Evolutionary conservation across 345 rosid genomes (phyloP).

Genomic region (Syzygium grande): DNA sequence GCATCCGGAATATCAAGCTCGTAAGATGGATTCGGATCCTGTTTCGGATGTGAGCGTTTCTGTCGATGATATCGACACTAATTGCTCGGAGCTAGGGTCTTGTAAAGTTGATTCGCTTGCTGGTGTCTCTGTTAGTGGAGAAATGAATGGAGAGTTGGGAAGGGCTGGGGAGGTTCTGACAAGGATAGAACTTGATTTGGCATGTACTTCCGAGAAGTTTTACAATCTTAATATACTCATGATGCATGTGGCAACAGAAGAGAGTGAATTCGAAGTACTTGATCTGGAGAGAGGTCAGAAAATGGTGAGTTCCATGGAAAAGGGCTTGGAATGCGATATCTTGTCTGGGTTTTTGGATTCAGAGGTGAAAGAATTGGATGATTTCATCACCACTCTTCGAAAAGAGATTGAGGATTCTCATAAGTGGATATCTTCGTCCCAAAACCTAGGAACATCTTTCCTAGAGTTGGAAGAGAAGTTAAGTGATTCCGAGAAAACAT

Average conservation of each 20-base stretch:
- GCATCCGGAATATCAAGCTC: background rate
- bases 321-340: slow-evolving; percentile 59
- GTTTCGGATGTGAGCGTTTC: slow-evolving; percentile 24
- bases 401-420: slow-evolving; percentile 24
- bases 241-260: slow-evolving; percentile 71
- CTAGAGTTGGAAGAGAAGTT: slow-evolving; percentile 55
- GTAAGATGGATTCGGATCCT: slow-evolving; percentile 35
- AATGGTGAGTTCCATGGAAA: slow-evolving; percentile 29
- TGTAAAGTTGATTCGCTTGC: slow-evolving; percentile 34
- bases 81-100: slow-evolving; percentile 40
- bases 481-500: slow-evolving; percentile 39
- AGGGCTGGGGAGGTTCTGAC: slow-evolving; percentile 39
- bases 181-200: slow-evolving; percentile 61
- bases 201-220: slow-evolving; percentile 68
- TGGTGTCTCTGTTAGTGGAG: slow-evolving; percentile 27
- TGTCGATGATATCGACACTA: slow-evolving; percentile 43
- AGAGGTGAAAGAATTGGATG: slow-evolving; percentile 55
- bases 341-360: slow-evolving; percentile 58
- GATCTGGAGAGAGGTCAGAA: slow-evolving; percentile 18
- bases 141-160: slow-evolving; percentile 27
- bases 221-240: slow-evolving; percentile 61
- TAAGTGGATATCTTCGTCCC: slow-evolving; percentile 31
- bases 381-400: slow-evolving; percentile 26
- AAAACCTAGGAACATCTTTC: slow-evolving; percentile 34
- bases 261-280: slow-evolving; percentile 59